phyloP scores from a whole-genome alignment of 108 stramenopile species.

The Cyclotella baltica region DNA sequence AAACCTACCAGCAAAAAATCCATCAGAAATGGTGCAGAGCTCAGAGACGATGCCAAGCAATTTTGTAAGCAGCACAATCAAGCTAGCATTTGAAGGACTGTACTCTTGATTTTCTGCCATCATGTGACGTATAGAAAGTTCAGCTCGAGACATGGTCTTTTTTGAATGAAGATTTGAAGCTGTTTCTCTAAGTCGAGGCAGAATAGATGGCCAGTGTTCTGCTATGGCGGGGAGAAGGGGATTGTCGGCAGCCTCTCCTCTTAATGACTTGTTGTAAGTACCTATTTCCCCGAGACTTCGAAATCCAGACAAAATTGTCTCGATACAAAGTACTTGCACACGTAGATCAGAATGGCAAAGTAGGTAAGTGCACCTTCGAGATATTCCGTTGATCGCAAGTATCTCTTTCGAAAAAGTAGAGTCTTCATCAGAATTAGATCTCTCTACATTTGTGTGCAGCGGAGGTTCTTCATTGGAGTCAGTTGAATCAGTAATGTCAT shows the following conservation, averaged over 20 bases:
- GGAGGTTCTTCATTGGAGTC: conserved; percentile 19
- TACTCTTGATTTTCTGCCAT: conserved; percentile 40
- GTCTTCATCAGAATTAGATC: conserved; percentile 8
- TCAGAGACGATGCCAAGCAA: conserved; percentile 42
- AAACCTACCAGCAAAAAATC: conserved; percentile 55
- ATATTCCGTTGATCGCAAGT: conserved; percentile 34
- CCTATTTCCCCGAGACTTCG: conserved; percentile 48
- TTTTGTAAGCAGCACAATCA: conserved; percentile 40
- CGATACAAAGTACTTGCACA: conserved; percentile 51
- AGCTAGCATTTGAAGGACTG: conserved; percentile 6
- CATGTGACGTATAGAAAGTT: conserved; percentile 27
- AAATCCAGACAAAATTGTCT: conserved; percentile 44
- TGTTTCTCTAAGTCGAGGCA: conserved; percentile 36
- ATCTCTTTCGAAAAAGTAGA: conserved; percentile 33
- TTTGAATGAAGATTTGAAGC: conserved; percentile 14
- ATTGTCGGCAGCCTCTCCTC: conserved; percentile 37
- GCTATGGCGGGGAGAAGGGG: conserved; percentile 48
- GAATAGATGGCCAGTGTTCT: conserved; percentile 55
- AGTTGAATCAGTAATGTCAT: not conserved
- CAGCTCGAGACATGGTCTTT: conserved; percentile 26
- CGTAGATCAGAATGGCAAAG: conserved; percentile 45
- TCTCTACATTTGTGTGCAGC: not conserved
- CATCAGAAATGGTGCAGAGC: conserved; percentile 43
- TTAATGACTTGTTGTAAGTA: conserved; percentile 6
- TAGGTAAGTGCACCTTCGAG: conserved; percentile 49